Conservation (phyloP, 2,329 filamentous ascomycete genomes). For the Cryoendolithus antarcticus region DNA sequence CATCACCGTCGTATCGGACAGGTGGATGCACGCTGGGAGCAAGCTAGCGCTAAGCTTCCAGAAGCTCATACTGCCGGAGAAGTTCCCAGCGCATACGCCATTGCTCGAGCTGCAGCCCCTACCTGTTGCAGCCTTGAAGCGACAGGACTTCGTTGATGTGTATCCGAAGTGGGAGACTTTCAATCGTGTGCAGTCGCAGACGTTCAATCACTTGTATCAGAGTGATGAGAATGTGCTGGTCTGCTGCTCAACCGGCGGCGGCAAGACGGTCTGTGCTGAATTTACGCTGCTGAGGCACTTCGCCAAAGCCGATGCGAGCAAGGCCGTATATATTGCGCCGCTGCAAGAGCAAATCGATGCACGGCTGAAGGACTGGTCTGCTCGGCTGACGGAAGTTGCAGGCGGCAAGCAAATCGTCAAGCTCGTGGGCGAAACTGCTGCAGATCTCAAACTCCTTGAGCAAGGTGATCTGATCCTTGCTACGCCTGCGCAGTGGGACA, state of each 20-base stretch:
- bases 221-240: conserved; percentile 90
- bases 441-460: conserved; percentile 79
- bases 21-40: conserved; percentile 98
- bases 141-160: conserved; percentile 64
- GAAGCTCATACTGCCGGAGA: conserved; percentile 85
- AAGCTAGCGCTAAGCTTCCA: conserved; percentile 88
- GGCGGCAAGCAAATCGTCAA: conserved; percentile 88
- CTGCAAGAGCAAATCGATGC: conserved; percentile 87
- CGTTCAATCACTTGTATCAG: conserved; percentile 84
- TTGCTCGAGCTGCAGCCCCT: conserved; percentile 84
- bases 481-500: conserved; percentile 91
- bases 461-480: conserved; percentile 80
- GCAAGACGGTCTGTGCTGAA: conserved; percentile 94
- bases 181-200: conserved; percentile 96
- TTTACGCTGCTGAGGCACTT: conserved; percentile 85
- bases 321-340: conserved; percentile 86
- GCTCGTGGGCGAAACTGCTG: conserved; percentile 82
- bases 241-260: conserved; percentile 83
- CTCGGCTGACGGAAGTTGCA: conserved; percentile 56
- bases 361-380: conserved; percentile 72
- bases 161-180: conserved; percentile 80
- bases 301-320: conserved; percentile 57
- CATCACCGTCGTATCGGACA: conserved; percentile 83
- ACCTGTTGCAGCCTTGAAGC: conserved; percentile 78
- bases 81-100: conserved; percentile 88